Evolutionary conservation across 306 rosid species (phyloP).

Genomic region (Cicer yamashitae): DNA sequence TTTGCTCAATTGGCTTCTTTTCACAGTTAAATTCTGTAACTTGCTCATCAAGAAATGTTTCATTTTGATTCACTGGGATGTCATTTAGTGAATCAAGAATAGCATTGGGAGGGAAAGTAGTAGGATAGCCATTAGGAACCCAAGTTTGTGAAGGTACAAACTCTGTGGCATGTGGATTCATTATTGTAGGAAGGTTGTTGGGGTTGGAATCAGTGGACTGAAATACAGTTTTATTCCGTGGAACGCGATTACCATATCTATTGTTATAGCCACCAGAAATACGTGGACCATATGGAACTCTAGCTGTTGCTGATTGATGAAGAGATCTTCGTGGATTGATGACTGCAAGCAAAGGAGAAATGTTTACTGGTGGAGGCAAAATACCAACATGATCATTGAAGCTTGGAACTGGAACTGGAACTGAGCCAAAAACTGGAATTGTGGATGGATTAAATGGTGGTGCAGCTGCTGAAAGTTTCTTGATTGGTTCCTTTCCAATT

Average conservation of each 20-base stretch:
- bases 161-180: slow-evolving; percentile 97
- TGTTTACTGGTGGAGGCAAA: slow-evolving; percentile 90
- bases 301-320: slow-evolving; percentile 94
- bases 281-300: slow-evolving; percentile 97
- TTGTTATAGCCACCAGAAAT: slow-evolving; percentile 87
- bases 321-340: slow-evolving; percentile 86
- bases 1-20: slow-evolving; percentile 51
- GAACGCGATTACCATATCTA: slow-evolving; percentile 72
- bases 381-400: slow-evolving; percentile 88
- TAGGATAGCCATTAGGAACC: slow-evolving; percentile 80
- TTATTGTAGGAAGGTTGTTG: slow-evolving; percentile 74
- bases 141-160: slow-evolving; percentile 88
- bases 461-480: slow-evolving; percentile 97
- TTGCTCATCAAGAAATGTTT: slow-evolving; percentile 49
- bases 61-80: slow-evolving; percentile 55
- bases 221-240: slow-evolving; percentile 66
- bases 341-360: slow-evolving; percentile 79
- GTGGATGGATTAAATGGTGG: slow-evolving; percentile 92
- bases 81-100: slow-evolving; percentile 54
- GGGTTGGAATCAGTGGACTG: slow-evolving; percentile 67
- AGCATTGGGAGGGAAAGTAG: slow-evolving; percentile 62
- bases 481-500: slow-evolving; percentile 79
- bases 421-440: slow-evolving; percentile 81
- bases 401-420: slow-evolving; percentile 66
- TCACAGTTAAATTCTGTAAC: slow-evolving; percentile 50